A percentile compares a stretch with the other conserved stretches of the same genome.
phyloP scores from a whole-genome alignment of 805 yeast species.

The Ogataea methanolica region DNA sequence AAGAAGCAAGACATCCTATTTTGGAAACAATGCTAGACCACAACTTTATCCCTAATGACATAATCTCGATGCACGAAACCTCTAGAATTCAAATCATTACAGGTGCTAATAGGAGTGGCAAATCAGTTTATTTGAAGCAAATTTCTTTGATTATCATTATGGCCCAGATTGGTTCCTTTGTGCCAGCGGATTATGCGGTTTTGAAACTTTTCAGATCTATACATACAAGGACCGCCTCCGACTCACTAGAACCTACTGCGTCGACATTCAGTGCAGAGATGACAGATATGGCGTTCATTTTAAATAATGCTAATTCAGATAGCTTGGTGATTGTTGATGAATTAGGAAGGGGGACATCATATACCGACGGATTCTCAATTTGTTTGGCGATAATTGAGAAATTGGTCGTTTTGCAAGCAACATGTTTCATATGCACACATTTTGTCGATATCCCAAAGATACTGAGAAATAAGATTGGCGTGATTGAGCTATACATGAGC shows the following conservation, averaged over 20 bases:
- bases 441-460: conserved; percentile 37
- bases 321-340: conserved; percentile 48
- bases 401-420: conserved; percentile 24
- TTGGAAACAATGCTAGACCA: conserved; percentile 22
- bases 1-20: conserved; percentile 39
- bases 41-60: conserved; percentile 35
- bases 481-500: conserved; percentile 35
- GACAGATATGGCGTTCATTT: conserved; percentile 42
- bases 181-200: conserved; percentile 41
- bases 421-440: conserved; percentile 41
- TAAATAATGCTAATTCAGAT: conserved; percentile 28
- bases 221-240: conserved; percentile 36
- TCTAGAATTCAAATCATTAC: conserved; percentile 47
- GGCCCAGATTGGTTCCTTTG: conserved; percentile 54
- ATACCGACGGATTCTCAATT: conserved; percentile 49
- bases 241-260: conserved; percentile 29
- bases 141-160: conserved; percentile 44
- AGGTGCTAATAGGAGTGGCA: conserved; percentile 63
- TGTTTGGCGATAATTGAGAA: conserved; percentile 41
- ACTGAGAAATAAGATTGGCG: conserved; percentile 30
- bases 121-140: conserved; percentile 52
- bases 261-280: conserved; percentile 45
- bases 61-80: conserved; percentile 28
- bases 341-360: conserved; percentile 48
- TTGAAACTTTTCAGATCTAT: conserved; percentile 36